Evolutionary conservation across 768 basidiomycete genomes (phyloP).

Genomic region (Hortiboletus campestris): DNA sequence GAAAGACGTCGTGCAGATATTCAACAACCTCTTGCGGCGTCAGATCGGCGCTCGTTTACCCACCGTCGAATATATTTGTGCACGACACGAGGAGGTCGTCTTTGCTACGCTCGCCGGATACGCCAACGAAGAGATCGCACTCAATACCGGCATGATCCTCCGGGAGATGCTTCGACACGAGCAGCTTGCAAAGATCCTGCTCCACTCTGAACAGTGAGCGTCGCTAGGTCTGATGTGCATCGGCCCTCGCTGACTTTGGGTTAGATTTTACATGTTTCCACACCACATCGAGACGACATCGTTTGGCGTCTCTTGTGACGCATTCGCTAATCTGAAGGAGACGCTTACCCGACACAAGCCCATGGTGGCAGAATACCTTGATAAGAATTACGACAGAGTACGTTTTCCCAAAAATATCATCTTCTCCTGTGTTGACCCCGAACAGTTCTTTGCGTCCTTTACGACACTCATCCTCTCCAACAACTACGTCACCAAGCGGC

Average conservation of each 20-base stretch:
- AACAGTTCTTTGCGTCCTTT: constrained; percentile 93
- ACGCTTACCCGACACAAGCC: constrained; percentile 95
- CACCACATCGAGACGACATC: constrained; percentile 97
- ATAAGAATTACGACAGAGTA: constrained; percentile 95
- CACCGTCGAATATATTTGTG: constrained; percentile 91
- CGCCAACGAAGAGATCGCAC: constrained; percentile 90
- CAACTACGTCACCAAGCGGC: constrained; percentile 99
- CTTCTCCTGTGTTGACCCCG: not conserved
- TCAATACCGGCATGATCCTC: constrained; percentile 97
- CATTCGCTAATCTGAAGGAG: constrained; percentile 97
- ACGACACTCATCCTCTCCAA: constrained; percentile 87
- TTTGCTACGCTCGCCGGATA: constrained; percentile 91
- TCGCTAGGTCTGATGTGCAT: not conserved
- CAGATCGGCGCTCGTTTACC: constrained; percentile 94
- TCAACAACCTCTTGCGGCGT: constrained; percentile 84
- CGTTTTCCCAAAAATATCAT: constrained; percentile 24
- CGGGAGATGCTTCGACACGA: constrained; percentile 97
- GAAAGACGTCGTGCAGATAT: constrained; percentile 81
- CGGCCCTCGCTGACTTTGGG: not conserved
- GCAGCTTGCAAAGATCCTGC: constrained; percentile 80
- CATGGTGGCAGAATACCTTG: constrained; percentile 96
- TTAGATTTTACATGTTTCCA: constrained; percentile 93
- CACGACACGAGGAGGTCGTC: constrained; percentile 69
- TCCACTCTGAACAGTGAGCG: constrained; percentile 91
- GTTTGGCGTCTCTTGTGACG: constrained; percentile 97